Conservation (phyloP, 805 yeast species). For the Lipomyces chichibuensis region DNA sequence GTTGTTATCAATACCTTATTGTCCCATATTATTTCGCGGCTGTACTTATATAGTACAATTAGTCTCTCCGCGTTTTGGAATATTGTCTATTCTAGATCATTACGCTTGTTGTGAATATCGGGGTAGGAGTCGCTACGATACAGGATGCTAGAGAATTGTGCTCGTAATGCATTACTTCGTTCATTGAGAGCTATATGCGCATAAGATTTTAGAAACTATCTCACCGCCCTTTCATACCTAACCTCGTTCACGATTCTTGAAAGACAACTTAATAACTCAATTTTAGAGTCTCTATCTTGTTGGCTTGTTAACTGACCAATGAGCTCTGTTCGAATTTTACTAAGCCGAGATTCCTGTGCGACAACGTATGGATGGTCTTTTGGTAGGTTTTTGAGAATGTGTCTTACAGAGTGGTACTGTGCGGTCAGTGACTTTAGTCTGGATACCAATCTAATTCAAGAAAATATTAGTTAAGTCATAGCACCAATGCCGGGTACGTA, state of each 20-base stretch:
- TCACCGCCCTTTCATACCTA: neutral
- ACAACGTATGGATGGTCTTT: conserved; percentile 25
- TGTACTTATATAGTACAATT: neutral
- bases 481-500: conserved; percentile 9
- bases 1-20: neutral
- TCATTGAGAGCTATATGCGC: neutral
- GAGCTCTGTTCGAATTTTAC: conserved; percentile 3
- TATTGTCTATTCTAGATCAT: too few relatives aligned
- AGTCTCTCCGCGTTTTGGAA: too few relatives aligned
- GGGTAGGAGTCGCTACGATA: neutral
- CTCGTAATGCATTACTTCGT: neutral
- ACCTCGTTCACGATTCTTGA: neutral
- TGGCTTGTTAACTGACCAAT: conserved; percentile 3
- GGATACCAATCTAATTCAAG: neutral
- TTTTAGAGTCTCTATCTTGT: neutral
- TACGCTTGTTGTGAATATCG: too few relatives aligned
- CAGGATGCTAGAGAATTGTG: neutral
- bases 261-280: neutral
- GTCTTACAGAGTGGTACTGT: conserved; percentile 6
- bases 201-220: neutral
- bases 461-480: neutral
- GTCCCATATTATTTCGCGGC: neutral
- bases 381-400: conserved; percentile 6
- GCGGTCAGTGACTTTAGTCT: conserved; percentile 7
- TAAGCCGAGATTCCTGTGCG: conserved; percentile 18